Evolutionary conservation across 352 stramenopile genomes (phyloP).

Genomic region (Peronospora destructor): DNA sequence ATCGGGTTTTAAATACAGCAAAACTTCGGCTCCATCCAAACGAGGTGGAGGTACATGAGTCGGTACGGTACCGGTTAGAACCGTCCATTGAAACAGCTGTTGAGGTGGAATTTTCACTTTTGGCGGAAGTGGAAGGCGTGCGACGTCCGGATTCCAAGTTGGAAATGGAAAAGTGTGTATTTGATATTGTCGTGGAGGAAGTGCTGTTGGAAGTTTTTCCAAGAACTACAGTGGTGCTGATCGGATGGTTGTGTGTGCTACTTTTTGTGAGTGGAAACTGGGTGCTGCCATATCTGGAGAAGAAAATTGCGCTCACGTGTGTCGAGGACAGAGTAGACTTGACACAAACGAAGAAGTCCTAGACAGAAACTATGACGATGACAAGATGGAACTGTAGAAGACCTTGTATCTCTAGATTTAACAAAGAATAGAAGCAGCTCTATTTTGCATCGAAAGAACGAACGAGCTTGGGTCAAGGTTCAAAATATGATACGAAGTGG

Average conservation of each 20-base stretch:
- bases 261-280: slow-evolving; percentile 30
- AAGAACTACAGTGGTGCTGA: slow-evolving; percentile 42
- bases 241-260: slow-evolving; percentile 47
- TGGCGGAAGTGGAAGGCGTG: slow-evolving; percentile 46
- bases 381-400: no score
- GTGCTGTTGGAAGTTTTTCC: slow-evolving; percentile 52
- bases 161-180: slow-evolving; percentile 41
- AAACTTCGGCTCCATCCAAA: slow-evolving; percentile 51
- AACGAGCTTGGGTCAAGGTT: no score
- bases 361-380: not conserved
- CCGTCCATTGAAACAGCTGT: slow-evolving; percentile 6
- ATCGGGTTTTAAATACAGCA: slow-evolving; percentile 52
- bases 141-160: slow-evolving; percentile 28
- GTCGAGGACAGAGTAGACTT: slow-evolving; percentile 25
- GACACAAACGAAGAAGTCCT: slow-evolving; percentile 25
- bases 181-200: slow-evolving; percentile 72
- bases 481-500: no score
- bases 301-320: slow-evolving; percentile 43
- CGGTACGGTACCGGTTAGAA: slow-evolving; percentile 28
- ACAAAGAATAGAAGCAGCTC: no score
- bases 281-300: slow-evolving; percentile 42
- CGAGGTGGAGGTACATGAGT: slow-evolving; percentile 27
- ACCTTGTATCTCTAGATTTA: no score
- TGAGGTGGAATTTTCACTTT: slow-evolving; percentile 42
- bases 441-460: no score